Percentiles rank a stretch among this genome's conserved stretches.
Evolutionary conservation across 139 green algal species (phyloP).

Genomic region (Asterochloris erici): DNA sequence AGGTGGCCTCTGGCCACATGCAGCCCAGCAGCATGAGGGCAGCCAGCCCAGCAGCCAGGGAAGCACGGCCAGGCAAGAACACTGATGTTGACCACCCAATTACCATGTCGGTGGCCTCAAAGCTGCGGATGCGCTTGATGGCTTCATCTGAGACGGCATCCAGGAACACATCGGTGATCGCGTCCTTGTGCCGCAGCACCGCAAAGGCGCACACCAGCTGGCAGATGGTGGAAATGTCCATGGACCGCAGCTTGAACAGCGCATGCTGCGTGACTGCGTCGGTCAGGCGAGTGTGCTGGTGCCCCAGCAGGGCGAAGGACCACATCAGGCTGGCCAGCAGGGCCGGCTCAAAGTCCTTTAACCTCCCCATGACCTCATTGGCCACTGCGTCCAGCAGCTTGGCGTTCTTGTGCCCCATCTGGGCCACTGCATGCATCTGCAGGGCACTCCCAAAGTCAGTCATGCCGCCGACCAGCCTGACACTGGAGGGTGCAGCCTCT

Average conservation of each 20-base stretch:
- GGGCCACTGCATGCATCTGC: slow-evolving; percentile 7
- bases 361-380: not conserved
- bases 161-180: slow-evolving; percentile 20
- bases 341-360: not conserved
- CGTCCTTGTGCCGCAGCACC: slow-evolving; percentile 18
- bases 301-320: slow-evolving; percentile 7
- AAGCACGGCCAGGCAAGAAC: too few relatives aligned
- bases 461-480: too few relatives aligned
- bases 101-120: slow-evolving; percentile 8
- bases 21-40: too few relatives aligned
- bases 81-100: too few relatives aligned
- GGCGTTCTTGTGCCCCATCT: slow-evolving; percentile 8
- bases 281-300: not conserved
- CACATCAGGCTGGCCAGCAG: slow-evolving; percentile 3
- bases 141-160: slow-evolving; percentile 22
- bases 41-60: too few relatives aligned
- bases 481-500: too few relatives aligned
- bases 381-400: slow-evolving; percentile 11
- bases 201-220: slow-evolving; percentile 18
- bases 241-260: not conserved
- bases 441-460: too few relatives aligned
- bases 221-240: not conserved
- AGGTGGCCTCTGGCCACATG: too few relatives aligned
- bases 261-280: slow-evolving; percentile 7
- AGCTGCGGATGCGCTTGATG: not conserved